These are phyloP conservation scores for Chloroidium sp. DNA, from an alignment of 163 green algal species.

Conservation along the genomic window DNA sequence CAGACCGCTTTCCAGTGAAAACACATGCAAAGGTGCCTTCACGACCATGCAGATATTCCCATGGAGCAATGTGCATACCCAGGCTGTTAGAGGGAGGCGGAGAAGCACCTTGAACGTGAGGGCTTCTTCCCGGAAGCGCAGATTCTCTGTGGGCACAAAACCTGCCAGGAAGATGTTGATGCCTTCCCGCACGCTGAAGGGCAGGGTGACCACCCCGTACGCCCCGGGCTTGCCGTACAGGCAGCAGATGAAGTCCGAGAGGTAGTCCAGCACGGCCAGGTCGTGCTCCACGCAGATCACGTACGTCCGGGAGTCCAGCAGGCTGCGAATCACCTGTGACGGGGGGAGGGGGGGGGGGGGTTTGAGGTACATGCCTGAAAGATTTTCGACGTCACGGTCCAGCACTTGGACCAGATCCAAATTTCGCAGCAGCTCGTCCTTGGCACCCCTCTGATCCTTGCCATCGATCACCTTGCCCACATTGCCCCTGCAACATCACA, in stretches of 20 bases:
- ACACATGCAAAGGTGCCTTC: too few species aligned
- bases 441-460: conserved; percentile 75
- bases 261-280: conserved; percentile 95
- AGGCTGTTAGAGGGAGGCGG: neutral
- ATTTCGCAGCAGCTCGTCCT: conserved; percentile 58
- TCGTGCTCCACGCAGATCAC: conserved; percentile 99
- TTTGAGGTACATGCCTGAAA: conserved; percentile 52
- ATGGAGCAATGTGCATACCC: too few species aligned
- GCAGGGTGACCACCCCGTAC: conserved; percentile 87
- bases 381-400: conserved; percentile 91
- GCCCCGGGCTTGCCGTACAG: conserved; percentile 96
- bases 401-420: conserved; percentile 85
- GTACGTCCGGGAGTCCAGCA: conserved; percentile 72
- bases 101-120: conserved; percentile 87
- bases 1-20: too few species aligned
- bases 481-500: conserved; percentile 49
- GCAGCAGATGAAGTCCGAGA: conserved; percentile 99
- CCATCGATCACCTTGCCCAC: conserved; percentile 70
- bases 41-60: too few species aligned
- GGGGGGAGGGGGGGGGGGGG: neutral
- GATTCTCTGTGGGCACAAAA: conserved; percentile 93
- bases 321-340: conserved; percentile 61
- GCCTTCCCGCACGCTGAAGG: conserved; percentile 87
- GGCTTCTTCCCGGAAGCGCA: conserved; percentile 92
- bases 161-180: conserved; percentile 85